phyloP scores from a whole-genome alignment of 2,329 filamentous ascomycete species.

The Zymoseptoria tritici region DNA sequence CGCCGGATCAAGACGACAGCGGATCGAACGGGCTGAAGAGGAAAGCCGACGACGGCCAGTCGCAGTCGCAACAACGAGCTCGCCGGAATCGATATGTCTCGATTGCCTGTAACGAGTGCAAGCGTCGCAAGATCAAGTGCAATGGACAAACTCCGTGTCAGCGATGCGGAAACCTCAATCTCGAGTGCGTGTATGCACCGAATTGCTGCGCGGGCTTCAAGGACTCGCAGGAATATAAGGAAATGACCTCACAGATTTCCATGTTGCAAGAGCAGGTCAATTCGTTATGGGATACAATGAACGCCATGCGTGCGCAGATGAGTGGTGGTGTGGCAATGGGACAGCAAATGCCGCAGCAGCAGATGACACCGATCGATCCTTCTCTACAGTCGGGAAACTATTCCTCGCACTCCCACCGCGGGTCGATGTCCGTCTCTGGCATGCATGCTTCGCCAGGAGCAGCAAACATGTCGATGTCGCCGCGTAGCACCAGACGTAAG shows the following conservation, averaged over 20 bases:
- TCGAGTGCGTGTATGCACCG: conserved; percentile 58
- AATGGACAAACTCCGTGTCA: conserved; percentile 60
- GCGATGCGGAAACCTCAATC: conserved; percentile 55
- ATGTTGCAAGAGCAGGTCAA: conserved; percentile 79
- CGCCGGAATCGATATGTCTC: conserved; percentile 63
- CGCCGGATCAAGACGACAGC: conserved; percentile 8
- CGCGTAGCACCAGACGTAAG: conserved; percentile 28
- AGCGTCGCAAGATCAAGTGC: conserved; percentile 61
- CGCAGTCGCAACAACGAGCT: conserved; percentile 43
- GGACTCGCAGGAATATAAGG: conserved; percentile 84
- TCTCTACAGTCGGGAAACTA: conserved; percentile 24
- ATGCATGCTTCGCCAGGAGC: conserved; percentile 18
- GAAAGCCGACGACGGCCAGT: conserved; percentile 36
- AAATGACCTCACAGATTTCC: conserved; percentile 66
- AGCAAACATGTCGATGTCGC: conserved; percentile 23
- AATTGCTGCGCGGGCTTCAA: conserved; percentile 77
- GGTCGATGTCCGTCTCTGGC: conserved; percentile 12
- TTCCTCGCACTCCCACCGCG: conserved; percentile 10
- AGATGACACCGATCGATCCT: conserved; percentile 29
- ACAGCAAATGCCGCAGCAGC: conserved; percentile 9
- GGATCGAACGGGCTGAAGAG: conserved; percentile 31
- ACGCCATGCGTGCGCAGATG: conserved; percentile 51
- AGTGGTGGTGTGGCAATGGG: conserved; percentile 2
- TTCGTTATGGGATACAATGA: conserved; percentile 65
- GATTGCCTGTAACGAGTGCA: conserved; percentile 61